phyloP scores from a whole-genome alignment of 2,329 filamentous ascomycete species.

The Grosmannia penicillata region DNA sequence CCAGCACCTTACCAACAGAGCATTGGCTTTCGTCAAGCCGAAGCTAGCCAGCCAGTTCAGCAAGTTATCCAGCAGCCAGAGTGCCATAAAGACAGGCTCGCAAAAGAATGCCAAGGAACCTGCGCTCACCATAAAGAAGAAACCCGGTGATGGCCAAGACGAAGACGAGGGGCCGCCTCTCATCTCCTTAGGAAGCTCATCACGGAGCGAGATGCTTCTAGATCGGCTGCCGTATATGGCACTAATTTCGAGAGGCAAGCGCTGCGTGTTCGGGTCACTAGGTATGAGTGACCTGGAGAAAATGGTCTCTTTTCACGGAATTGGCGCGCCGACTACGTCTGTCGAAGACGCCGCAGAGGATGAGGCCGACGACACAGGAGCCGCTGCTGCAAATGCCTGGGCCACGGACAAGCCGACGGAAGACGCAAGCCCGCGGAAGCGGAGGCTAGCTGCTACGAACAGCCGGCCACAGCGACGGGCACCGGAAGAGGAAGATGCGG shows the following conservation, averaged over 20 bases:
- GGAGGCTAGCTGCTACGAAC: constrained; percentile 1
- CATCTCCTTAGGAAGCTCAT: constrained; percentile 48
- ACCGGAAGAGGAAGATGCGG: constrained; percentile 12
- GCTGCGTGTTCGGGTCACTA: constrained; percentile 19
- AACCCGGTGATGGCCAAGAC: not conserved
- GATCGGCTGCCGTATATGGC: constrained; percentile 80
- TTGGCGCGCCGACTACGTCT: constrained; percentile 25
- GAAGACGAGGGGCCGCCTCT: constrained; percentile 14
- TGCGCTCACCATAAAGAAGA: too few species aligned
- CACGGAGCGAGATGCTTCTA: constrained; percentile 60
- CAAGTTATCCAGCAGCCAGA: not conserved
- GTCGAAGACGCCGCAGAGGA: constrained; percentile 31
- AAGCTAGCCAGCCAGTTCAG: constrained; percentile 11
- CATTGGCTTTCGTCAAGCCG: constrained; percentile 32
- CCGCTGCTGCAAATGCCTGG: constrained; percentile 27
- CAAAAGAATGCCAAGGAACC: not conserved
- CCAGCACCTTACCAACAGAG: constrained; percentile 27
- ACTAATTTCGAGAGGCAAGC: constrained; percentile 39
- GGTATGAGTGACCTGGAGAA: constrained; percentile 47
- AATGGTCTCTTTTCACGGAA: constrained; percentile 51
- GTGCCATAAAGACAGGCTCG: not conserved
- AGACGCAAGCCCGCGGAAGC: constrained; percentile 33
- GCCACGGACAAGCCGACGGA: constrained; percentile 47
- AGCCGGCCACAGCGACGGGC: constrained; percentile 15
- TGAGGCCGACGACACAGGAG: constrained; percentile 19